Conservation (phyloP, 2,329 filamentous ascomycete genomes). For the Talaromyces sp. region DNA sequence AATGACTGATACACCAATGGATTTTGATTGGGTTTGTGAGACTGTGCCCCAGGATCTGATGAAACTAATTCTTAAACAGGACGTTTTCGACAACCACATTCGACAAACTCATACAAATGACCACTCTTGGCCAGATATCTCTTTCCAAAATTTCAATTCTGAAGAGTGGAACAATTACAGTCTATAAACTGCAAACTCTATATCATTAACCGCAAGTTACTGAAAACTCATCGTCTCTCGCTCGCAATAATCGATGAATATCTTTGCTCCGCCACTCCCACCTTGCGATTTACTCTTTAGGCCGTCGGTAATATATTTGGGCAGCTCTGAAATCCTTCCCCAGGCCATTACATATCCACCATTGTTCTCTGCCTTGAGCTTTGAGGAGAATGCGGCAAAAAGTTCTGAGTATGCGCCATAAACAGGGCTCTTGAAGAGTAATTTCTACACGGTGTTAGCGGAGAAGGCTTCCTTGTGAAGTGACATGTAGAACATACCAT, state of each 20-base stretch:
- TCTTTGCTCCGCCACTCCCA: constrained; percentile 24
- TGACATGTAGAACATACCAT: constrained; percentile 13
- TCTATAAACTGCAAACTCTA: not conserved
- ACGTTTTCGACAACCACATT: constrained; percentile 1
- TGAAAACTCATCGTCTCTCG: constrained; percentile 5
- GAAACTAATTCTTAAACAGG: not conserved
- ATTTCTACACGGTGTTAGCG: constrained; percentile 2
- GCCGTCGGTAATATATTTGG: constrained; percentile 20
- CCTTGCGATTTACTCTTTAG: constrained; percentile 19
- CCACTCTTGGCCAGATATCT: not conserved
- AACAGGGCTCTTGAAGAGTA: constrained; percentile 24
- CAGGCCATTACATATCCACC: constrained; percentile 43
- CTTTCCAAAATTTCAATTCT: not conserved
- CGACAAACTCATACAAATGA: not conserved
- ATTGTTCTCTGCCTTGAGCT: constrained; percentile 28
- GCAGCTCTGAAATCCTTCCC: constrained; percentile 34
- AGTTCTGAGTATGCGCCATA: constrained; percentile 47
- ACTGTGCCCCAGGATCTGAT: not conserved
- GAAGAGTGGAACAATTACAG: not conserved
- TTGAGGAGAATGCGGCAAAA: constrained; percentile 43
- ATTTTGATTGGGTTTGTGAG: constrained; percentile 2
- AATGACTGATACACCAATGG: not conserved
- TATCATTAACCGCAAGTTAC: not conserved
- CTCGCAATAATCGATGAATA: constrained; percentile 37
- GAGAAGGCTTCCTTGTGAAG: not conserved